Evolutionary conservation across 2,329 filamentous ascomycete genomes (phyloP).

Genomic region (Colletotrichum tabaci): DNA sequence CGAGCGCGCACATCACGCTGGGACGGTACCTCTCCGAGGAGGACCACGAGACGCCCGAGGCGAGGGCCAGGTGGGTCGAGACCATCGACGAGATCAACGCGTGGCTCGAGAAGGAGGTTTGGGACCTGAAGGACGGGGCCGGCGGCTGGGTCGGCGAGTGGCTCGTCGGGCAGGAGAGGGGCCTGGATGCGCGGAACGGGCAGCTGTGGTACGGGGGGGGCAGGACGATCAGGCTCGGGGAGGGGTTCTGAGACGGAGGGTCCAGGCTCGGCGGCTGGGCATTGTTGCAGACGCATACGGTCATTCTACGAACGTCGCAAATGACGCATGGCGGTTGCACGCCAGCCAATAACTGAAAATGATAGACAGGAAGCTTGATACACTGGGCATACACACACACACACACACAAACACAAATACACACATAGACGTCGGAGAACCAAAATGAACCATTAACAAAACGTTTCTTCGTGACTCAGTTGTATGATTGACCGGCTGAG

Average conservation of each 20-base stretch:
- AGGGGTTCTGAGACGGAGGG: slow-evolving; percentile 67
- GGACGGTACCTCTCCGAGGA: slow-evolving; percentile 81
- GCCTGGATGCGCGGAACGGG: slow-evolving; percentile 82
- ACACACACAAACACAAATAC: no score
- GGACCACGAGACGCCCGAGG: slow-evolving; percentile 73
- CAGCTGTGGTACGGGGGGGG: slow-evolving; percentile 91
- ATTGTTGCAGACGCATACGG: neutral
- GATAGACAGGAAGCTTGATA: neutral
- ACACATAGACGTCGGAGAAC: neutral
- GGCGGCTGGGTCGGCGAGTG: slow-evolving; percentile 75
- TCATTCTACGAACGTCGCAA: neutral
- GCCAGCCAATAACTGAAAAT: no score
- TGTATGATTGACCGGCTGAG: slow-evolving; percentile 42
- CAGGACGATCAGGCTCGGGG: slow-evolving; percentile 74
- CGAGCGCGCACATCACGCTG: slow-evolving; percentile 91
- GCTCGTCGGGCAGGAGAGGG: slow-evolving; percentile 88
- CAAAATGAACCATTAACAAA: neutral
- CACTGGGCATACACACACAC: neutral
- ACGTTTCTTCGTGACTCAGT: slow-evolving; percentile 35
- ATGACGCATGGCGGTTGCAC: neutral
- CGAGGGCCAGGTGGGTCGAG: slow-evolving; percentile 75
- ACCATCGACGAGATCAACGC: slow-evolving; percentile 83
- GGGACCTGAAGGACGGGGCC: slow-evolving; percentile 66
- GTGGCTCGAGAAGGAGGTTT: slow-evolving; percentile 80
- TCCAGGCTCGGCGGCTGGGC: slow-evolving; percentile 6